Evolutionary conservation across 2,329 filamentous ascomycete species (phyloP).

Genomic region (Clarireedia sp.): DNA sequence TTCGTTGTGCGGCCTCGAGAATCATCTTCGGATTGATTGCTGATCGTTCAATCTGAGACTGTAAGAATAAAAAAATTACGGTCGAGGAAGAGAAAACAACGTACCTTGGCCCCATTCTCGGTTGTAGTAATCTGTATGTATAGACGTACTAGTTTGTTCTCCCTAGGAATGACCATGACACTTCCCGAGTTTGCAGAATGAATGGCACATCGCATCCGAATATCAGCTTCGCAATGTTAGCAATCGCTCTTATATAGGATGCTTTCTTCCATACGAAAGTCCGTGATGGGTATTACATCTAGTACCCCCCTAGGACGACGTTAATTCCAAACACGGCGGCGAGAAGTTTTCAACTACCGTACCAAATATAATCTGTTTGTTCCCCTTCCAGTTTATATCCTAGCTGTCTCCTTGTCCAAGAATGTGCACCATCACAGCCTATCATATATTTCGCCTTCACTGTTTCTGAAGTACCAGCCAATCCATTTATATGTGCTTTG

Average conservation of each 20-base stretch:
- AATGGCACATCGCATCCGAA: slow-evolving; percentile 48
- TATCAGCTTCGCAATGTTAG: slow-evolving; percentile 55
- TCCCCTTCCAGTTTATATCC: slow-evolving; percentile 52
- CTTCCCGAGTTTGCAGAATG: slow-evolving; percentile 45
- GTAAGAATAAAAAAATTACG: too few species aligned
- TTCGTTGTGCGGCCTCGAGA: slow-evolving; percentile 53
- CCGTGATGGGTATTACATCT: slow-evolving; percentile 33
- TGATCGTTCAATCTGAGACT: slow-evolving; percentile 43
- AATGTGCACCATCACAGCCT: slow-evolving; percentile 51
- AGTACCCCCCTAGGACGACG: slow-evolving; percentile 36
- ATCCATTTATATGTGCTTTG: slow-evolving; percentile 27
- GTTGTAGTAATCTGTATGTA: slow-evolving; percentile 52
- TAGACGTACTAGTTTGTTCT: slow-evolving; percentile 48
- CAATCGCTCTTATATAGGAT: slow-evolving; percentile 34
- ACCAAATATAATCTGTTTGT: slow-evolving; percentile 49
- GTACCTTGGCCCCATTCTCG: slow-evolving; percentile 33
- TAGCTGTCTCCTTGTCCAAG: slow-evolving; percentile 41
- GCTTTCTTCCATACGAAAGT: slow-evolving; percentile 35
- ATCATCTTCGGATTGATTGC: slow-evolving; percentile 58
- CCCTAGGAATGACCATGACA: slow-evolving; percentile 54
- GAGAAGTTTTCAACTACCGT: slow-evolving; percentile 38
- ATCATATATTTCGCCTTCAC: slow-evolving; percentile 57
- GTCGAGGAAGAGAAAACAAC: neutral
- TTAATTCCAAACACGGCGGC: slow-evolving; percentile 8
- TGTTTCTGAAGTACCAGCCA: slow-evolving; percentile 42